phyloP scores from a whole-genome alignment of 352 stramenopile species.

The Pelagophyceae sp. region DNA sequence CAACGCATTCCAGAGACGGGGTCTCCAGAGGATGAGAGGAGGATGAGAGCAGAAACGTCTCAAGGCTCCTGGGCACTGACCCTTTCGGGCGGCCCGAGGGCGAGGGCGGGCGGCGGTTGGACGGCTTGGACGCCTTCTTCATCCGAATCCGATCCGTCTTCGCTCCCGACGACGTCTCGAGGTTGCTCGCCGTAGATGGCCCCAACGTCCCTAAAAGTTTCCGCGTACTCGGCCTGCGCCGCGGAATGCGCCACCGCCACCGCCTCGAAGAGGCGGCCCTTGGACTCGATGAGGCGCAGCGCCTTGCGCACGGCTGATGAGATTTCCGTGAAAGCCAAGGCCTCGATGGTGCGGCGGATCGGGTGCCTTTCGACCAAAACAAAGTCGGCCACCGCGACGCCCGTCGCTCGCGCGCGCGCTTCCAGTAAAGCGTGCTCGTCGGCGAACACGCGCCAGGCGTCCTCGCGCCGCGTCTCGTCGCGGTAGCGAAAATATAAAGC shows the following conservation, averaged over 20 bases:
- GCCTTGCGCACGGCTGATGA: background rate
- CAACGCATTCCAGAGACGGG: no score
- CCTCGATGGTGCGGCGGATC: background rate
- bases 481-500: background rate
- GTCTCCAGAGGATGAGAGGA: no score
- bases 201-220: background rate
- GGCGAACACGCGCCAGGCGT: background rate
- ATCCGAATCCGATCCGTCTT: no score
- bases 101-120: no score
- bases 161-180: no score
- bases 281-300: background rate
- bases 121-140: no score
- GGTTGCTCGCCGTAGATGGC: background rate
- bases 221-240: background rate
- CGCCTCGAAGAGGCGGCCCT: background rate
- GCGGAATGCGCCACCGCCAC: no score
- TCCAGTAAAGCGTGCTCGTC: background rate
- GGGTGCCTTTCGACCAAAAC: background rate
- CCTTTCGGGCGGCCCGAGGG: no score
- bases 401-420: background rate
- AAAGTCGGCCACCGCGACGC: background rate
- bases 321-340: background rate
- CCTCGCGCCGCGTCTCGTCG: conserved; percentile 6
- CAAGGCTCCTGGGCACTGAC: no score
- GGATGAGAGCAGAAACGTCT: no score